Base-by-base conservation (phyloP, 495 filamentous ascomycete species). In the Penicillium nucicola region DNA sequence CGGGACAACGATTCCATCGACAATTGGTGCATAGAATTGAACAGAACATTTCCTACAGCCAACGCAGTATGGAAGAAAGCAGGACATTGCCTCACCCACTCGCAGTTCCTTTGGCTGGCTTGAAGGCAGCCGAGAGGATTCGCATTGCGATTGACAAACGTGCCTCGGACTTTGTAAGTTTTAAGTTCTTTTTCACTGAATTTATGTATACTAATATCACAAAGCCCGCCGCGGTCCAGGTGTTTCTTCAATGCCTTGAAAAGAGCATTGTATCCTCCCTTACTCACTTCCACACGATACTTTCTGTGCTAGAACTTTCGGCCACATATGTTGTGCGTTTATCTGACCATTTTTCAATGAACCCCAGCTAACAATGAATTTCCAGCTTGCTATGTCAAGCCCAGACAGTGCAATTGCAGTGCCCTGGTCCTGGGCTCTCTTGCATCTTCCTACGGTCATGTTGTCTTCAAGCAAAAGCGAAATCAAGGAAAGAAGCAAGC, bases 351-450 rank as follows among this genome's bases (percentile, higher is more conserved):
- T 20, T 0, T 20, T 12, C 14, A 4, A 19, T 14, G 4, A 49
- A 19, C 22, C 7, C 22, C 22, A 23, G 37, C 41, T 45, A 22
- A 41, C 41, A 15, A 44, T 35, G 13, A 1, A 14, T 17, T 31
- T 45, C 3, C 14, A 55, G 46, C 55, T 57, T 30, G 49, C 45
- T 17, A 13, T 48, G 3, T 20, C 39, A n/a, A 57, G 42, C 28
- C 50, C 45, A 8, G 45, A 32, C 1, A 53, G 30, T 19, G 50
- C 44, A 12, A 38, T 53, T 10, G 33, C 50, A 1, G 5, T 57
- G 5, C 55, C 55, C 1, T 53, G 38, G 50, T 49, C 55, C 5
- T 57, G 55, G 55, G 45, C 40, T 14, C 14, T 53, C 4, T 34
- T 43, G 3, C 33, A 57, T 32, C 43, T 57, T 13, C 41, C 49